A percentile compares a stretch with the other conserved stretches of the same genome.
Conservation (phyloP, 208 protist species). For the Trypanosoma conorhini region DNA sequence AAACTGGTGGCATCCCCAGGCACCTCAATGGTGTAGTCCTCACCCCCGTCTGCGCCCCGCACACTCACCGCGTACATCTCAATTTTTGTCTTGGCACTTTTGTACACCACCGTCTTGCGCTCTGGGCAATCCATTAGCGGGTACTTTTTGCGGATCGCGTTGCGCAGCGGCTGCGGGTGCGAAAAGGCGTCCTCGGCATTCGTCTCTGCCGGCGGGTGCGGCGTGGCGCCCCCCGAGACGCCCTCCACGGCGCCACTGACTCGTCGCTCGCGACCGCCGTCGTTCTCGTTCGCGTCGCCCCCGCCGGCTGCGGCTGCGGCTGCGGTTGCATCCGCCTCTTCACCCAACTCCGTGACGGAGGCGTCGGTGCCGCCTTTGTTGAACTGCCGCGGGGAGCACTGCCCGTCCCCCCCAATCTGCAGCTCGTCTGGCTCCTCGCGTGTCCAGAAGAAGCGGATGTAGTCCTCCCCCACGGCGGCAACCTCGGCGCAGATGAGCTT, state of each 20-base stretch:
- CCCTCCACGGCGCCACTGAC: background rate
- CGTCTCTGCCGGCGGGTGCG: background rate
- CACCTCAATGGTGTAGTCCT: constrained; percentile 60
- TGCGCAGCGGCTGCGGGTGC: background rate
- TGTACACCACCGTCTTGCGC: constrained; percentile 46
- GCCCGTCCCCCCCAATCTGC: constrained; percentile 23
- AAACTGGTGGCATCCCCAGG: constrained; percentile 44
- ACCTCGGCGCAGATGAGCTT: constrained; percentile 60
- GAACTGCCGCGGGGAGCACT: background rate
- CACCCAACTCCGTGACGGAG: background rate
- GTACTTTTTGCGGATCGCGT: constrained; percentile 19
- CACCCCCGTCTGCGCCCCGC: constrained; percentile 41
- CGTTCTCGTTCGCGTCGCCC: background rate
- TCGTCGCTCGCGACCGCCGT: constrained; percentile 13
- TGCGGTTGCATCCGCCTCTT: background rate
- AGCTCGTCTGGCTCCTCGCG: constrained; percentile 70
- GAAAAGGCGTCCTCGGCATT: background rate
- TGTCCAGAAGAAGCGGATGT: constrained; percentile 73
- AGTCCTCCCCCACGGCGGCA: constrained; percentile 84
- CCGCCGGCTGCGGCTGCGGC: background rate
- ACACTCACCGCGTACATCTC: constrained; percentile 46
- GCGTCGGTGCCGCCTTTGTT: background rate
- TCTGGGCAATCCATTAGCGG: constrained; percentile 59
- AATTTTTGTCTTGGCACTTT: constrained; percentile 45
- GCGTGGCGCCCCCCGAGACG: no score